A percentile compares a stretch with the other conserved stretches of the same genome.
phyloP scores from a whole-genome alignment of 352 stramenopile species.

The Globisporangium orthogonon region DNA sequence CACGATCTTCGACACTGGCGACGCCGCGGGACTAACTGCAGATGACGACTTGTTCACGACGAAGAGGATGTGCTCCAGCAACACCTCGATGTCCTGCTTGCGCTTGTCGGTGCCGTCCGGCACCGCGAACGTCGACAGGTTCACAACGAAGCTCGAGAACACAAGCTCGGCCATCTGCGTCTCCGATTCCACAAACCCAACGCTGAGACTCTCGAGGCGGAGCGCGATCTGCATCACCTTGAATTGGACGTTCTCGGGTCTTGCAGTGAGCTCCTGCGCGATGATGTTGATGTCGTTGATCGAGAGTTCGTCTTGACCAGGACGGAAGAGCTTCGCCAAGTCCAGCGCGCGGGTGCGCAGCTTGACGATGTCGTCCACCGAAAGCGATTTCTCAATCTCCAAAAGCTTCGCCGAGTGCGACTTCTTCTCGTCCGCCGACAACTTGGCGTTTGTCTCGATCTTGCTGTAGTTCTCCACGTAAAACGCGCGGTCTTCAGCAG shows the following conservation, averaged over 20 bases:
- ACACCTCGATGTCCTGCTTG: conserved; percentile 44
- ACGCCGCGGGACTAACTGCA: conserved; percentile 19
- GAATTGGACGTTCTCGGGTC: conserved; percentile 49
- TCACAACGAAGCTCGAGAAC: conserved; percentile 41
- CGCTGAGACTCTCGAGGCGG: conserved; percentile 46
- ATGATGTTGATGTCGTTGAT: conserved; percentile 31
- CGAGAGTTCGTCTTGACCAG: conserved; percentile 30
- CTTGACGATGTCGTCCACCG: conserved; percentile 40
- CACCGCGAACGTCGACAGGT: conserved; percentile 33
- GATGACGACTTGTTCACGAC: conserved; percentile 38
- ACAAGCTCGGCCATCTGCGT: conserved; percentile 43
- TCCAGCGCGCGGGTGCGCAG: conserved; percentile 31
- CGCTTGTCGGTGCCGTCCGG: conserved; percentile 35
- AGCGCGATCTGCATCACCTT: conserved; percentile 43
- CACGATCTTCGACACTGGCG: conserved; percentile 40
- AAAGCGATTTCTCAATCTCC: conserved; percentile 33
- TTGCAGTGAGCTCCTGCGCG: conserved; percentile 30
- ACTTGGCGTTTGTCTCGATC: conserved; percentile 31
- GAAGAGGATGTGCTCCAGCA: conserved; percentile 42
- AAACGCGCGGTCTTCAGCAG: conserved; percentile 38
- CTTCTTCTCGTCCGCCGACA: conserved; percentile 40
- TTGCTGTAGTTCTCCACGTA: conserved; percentile 46
- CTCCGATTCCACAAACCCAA: conserved; percentile 36
- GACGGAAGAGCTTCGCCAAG: conserved; percentile 37
- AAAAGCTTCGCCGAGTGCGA: conserved; percentile 26